phyloP scores from a whole-genome alignment of 805 yeast genomes.

The Kluyveromyces aestuarii region DNA sequence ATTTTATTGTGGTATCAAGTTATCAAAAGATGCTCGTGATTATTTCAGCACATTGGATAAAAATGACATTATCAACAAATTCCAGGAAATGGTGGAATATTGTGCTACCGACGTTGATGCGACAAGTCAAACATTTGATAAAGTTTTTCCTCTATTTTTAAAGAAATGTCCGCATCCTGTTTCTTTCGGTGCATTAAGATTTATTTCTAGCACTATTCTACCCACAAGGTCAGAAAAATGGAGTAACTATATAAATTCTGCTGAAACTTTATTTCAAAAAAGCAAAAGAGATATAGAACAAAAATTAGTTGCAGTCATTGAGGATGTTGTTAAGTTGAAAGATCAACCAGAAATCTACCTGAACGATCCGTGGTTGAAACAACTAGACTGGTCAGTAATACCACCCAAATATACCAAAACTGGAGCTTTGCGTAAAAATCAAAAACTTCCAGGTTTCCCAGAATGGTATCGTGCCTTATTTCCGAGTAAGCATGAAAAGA shows the following conservation, averaged over 20 bases:
- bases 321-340: slow-evolving; percentile 42
- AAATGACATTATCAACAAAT: slow-evolving; percentile 42
- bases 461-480: slow-evolving; percentile 75
- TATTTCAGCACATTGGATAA: slow-evolving; percentile 49
- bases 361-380: slow-evolving; percentile 82
- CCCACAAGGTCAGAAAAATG: slow-evolving; percentile 66
- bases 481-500: slow-evolving; percentile 28
- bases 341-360: slow-evolving; percentile 34
- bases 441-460: slow-evolving; percentile 83
- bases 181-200: slow-evolving; percentile 77
- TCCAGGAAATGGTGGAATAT: slow-evolving; percentile 57
- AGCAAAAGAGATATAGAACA: slow-evolving; percentile 47
- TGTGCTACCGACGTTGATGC: slow-evolving; percentile 80
- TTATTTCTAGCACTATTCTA: slow-evolving; percentile 61
- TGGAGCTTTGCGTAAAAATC: slow-evolving; percentile 61
- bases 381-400: slow-evolving; percentile 75
- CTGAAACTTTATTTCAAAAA: slow-evolving; percentile 60
- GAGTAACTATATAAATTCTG: slow-evolving; percentile 57
- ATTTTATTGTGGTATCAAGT: slow-evolving; percentile 59
- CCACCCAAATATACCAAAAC: slow-evolving; percentile 55
- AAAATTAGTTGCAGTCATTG: slow-evolving; percentile 51
- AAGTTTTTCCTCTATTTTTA: slow-evolving; percentile 61
- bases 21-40: slow-evolving; percentile 65
- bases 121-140: slow-evolving; percentile 60
- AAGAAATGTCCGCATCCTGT: slow-evolving; percentile 85